phyloP scores from a whole-genome alignment of 179 eudicot species.

The Camellia oleifera region DNA sequence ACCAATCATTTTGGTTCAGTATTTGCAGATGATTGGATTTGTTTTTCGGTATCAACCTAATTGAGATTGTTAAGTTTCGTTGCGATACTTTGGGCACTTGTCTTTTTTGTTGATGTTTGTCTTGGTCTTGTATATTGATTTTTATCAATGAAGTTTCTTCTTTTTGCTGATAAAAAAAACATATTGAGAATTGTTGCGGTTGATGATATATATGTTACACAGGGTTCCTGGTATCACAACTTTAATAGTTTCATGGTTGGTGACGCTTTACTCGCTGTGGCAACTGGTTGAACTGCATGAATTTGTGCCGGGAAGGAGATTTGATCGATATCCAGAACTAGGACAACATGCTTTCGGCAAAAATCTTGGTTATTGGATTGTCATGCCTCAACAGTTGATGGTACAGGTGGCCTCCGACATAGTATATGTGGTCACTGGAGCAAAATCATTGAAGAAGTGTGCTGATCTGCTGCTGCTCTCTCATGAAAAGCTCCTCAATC shows the following conservation, averaged over 20 bases:
- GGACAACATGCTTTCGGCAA: conserved; percentile 47
- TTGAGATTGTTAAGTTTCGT: no score
- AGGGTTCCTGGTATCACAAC: conserved; percentile 30
- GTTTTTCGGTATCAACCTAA: no score
- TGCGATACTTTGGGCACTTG: no score
- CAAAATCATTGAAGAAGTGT: conserved; percentile 40
- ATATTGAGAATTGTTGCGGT: background rate
- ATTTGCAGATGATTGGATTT: no score
- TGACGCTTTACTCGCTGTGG: conserved; percentile 40
- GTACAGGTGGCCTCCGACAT: conserved; percentile 40
- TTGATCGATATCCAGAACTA: conserved; percentile 45
- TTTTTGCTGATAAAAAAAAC: no score
- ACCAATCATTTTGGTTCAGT: no score
- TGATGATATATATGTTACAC: background rate
- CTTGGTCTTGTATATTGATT: no score
- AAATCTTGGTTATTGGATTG: conserved; percentile 41
- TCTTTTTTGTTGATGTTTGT: no score
- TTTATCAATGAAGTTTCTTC: no score
- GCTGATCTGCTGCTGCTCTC: conserved; percentile 14
- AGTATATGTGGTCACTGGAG: conserved; percentile 59
- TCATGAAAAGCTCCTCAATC: background rate
- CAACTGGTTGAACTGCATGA: conserved; percentile 51
- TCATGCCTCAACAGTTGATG: conserved; percentile 45
- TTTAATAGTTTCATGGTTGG: conserved; percentile 36
- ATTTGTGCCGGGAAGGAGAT: conserved; percentile 42